Evolutionary conservation across 495 filamentous ascomycete genomes (phyloP).

Genomic region (Hyaloscypha variabilis): DNA sequence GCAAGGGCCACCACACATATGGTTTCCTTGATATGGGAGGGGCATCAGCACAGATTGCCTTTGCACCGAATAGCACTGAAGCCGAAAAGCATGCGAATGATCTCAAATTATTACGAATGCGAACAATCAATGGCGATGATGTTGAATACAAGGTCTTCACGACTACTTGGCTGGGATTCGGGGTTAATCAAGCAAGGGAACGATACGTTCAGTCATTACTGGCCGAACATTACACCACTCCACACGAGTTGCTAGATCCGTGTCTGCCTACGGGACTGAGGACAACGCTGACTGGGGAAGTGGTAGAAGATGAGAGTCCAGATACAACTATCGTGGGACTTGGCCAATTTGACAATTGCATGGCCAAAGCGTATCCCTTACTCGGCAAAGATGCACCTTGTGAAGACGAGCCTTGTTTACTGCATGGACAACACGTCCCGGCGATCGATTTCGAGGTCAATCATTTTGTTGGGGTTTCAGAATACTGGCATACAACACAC

Average conservation of each 20-base stretch:
- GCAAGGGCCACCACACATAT: slow-evolving; percentile 92
- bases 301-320: slow-evolving; percentile 34
- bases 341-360: slow-evolving; percentile 83
- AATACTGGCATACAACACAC: slow-evolving; percentile 99
- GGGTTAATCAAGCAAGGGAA: slow-evolving; percentile 85
- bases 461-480: slow-evolving; percentile 96
- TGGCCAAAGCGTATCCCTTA: slow-evolving; percentile 79
- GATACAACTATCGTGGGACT: slow-evolving; percentile 71
- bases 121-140: slow-evolving; percentile 74
- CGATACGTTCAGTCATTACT: slow-evolving; percentile 76
- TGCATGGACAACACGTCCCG: slow-evolving; percentile 88
- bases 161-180: slow-evolving; percentile 95
- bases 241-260: slow-evolving; percentile 81
- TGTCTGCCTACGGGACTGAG: slow-evolving; percentile 82
- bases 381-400: slow-evolving; percentile 90
- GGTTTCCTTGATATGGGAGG: slow-evolving; percentile 99
- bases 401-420: slow-evolving; percentile 78
- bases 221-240: slow-evolving; percentile 53
- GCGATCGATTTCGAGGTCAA: slow-evolving; percentile 98
- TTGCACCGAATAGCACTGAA: slow-evolving; percentile 92
- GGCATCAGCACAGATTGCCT: slow-evolving; percentile 95
- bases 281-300: slow-evolving; percentile 64
- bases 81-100: slow-evolving; percentile 88
- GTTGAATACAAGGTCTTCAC: slow-evolving; percentile 89
- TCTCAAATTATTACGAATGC: slow-evolving; percentile 80